These are phyloP conservation scores for Myochromella boudieri DNA, from an alignment of 768 basidiomycete species.

Conservation along the genomic window DNA sequence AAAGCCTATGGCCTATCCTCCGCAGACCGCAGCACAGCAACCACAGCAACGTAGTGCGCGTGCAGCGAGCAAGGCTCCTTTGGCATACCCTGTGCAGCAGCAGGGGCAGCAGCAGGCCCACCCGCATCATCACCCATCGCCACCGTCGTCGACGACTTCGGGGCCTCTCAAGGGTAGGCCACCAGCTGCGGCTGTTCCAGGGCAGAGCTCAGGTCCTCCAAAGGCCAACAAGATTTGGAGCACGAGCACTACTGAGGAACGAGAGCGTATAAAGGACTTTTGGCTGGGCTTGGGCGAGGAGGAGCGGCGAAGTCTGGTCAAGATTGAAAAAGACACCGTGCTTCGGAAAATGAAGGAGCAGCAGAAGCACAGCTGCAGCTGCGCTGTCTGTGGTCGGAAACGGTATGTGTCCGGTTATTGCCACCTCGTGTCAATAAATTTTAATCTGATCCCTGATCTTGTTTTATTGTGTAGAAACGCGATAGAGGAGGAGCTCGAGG, in stretches of 20 bases:
- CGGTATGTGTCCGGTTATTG: slow-evolving; percentile 58
- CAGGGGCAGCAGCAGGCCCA: slow-evolving; percentile 31
- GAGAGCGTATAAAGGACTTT: slow-evolving; percentile 97
- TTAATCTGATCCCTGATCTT: slow-evolving; percentile 17
- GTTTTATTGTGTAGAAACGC: slow-evolving; percentile 65
- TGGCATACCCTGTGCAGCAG: slow-evolving; percentile 35
- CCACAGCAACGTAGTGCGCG: slow-evolving; percentile 44
- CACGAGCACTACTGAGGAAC: slow-evolving; percentile 87
- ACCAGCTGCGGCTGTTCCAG: slow-evolving; percentile 33
- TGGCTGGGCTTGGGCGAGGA: slow-evolving; percentile 94
- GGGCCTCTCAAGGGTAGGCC: slow-evolving; percentile 27
- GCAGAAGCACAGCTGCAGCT: slow-evolving; percentile 93
- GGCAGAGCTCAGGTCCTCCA: slow-evolving; percentile 33
- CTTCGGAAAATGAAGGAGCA: slow-evolving; percentile 99
- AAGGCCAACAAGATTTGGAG: slow-evolving; percentile 90
- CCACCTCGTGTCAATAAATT: slow-evolving; percentile 11
- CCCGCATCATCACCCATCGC: slow-evolving; percentile 43
- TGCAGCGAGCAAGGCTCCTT: slow-evolving; percentile 47
- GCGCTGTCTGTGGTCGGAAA: slow-evolving; percentile 96
- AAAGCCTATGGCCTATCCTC: slow-evolving; percentile 82
- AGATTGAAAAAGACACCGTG: slow-evolving; percentile 98
- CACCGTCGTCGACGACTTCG: slow-evolving; percentile 44
- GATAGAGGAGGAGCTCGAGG: slow-evolving; percentile 99
- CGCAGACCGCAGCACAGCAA: slow-evolving; percentile 31
- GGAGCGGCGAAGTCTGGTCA: slow-evolving; percentile 89